Evolutionary conservation across 164 flowering plant species (phyloP), one percentile per base, ranked within the genome.

Genomic region (Santalum album): DNA sequence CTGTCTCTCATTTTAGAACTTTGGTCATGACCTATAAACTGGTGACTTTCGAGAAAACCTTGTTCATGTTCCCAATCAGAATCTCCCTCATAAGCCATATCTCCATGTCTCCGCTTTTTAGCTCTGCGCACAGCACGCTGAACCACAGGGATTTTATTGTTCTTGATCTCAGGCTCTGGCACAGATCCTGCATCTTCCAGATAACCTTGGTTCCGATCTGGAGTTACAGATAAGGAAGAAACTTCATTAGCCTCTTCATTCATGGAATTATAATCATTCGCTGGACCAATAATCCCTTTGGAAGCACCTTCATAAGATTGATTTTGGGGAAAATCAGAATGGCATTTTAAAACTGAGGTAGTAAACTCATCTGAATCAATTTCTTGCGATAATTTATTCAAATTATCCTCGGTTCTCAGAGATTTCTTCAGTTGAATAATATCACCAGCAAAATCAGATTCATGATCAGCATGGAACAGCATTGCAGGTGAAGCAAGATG

Each of bases 1-100:
- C 66, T 83, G 16, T 62, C 75, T 57, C 79, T 81, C 15, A 49
- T 45, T 70, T 66, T 77, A 22, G 59, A 50, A 12, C 61, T 25
- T 18, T 54, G 62, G 24, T 75, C 76, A 52, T 61, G 49, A 55
- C 77, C 66, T 1, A 29, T 53, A 68, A 29, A 51, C 19, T 51
- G 66, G 29, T 72, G 61, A 58, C 56, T 66, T 42, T 57, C 77
- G 49, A 75, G 67, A 67, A 65, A 71, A 24, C 69, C 69, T 53
- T 69, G 77, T 54, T 64, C 90, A 45, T 74, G 77, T 46, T 91
- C 94, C 99, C 96, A 89, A 67, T 78, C 91, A 59, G 64, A 72
- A 72, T 94, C 97, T 43, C 96, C 99, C 66, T 94, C 99, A 71
- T 89, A 94, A 54, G 97, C 86, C 99, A 94, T 94, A 68, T 90